Percentiles rank a stretch among this genome's conserved stretches.
phyloP scores from a whole-genome alignment of 129 eudicot species.

The Saposhnikovia divaricata region DNA sequence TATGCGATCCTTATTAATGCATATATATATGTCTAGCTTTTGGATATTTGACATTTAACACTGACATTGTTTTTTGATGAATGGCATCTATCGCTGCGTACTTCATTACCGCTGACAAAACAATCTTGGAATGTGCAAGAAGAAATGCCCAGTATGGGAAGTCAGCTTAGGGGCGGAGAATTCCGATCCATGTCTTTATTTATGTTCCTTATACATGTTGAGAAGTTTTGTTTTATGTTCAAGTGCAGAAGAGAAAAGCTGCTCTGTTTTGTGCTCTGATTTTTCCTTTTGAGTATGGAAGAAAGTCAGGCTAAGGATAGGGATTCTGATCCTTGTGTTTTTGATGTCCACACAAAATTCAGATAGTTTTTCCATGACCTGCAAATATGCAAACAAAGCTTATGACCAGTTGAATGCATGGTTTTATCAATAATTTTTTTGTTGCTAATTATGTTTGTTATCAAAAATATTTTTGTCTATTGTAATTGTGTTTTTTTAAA shows the following conservation, averaged over 20 bases:
- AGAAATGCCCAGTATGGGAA: constrained; percentile 48
- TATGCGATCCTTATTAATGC: neutral
- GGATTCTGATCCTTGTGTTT: neutral
- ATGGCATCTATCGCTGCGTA: constrained; percentile 83
- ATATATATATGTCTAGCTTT: neutral
- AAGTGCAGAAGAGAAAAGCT: no score
- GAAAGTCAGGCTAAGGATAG: neutral
- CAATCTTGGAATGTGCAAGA: constrained; percentile 87
- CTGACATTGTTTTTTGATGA: constrained; percentile 7
- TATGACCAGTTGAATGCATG: no score
- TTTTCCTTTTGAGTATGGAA: neutral
- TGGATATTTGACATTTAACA: neutral
- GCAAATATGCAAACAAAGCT: neutral
- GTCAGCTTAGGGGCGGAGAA: constrained; percentile 22
- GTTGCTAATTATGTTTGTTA: no score
- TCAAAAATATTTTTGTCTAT: no score
- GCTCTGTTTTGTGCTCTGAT: neutral
- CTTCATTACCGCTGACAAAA: constrained; percentile 89
- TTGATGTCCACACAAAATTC: no score
- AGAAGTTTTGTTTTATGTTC: neutral
- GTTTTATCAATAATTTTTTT: no score
- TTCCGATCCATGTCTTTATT: neutral
- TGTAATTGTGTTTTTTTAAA: no score
- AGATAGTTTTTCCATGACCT: neutral
- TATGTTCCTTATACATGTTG: neutral